A percentile compares a stretch with the other conserved stretches of the same genome.
Conservation (phyloP, 176 grass and related monocot species). For the Avena eriantha region DNA sequence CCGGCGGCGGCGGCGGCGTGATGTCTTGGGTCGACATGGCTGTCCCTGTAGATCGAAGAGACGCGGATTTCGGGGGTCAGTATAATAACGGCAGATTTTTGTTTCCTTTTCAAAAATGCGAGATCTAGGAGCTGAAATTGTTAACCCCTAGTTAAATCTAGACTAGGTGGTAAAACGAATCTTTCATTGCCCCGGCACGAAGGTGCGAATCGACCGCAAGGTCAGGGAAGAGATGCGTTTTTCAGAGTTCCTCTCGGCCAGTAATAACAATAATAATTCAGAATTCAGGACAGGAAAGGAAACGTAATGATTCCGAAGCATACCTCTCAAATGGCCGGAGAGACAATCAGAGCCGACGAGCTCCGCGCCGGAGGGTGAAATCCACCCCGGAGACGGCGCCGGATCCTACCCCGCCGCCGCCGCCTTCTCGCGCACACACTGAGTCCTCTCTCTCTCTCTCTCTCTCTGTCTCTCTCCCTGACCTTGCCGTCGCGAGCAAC, state of each 20-base stretch:
- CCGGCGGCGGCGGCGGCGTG: neutral
- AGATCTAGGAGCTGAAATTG: slow-evolving; percentile 18
- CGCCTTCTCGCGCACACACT: neutral
- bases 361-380: neutral
- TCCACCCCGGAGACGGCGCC: neutral
- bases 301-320: neutral
- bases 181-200: neutral
- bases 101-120: neutral
- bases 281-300: neutral
- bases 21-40: slow-evolving; percentile 14
- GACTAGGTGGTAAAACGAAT: neutral
- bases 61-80: neutral
- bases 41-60: slow-evolving; percentile 11
- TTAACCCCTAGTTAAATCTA: neutral
- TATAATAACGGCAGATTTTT: neutral
- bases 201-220: neutral
- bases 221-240: neutral
- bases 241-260: neutral
- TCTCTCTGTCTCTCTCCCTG: neutral
- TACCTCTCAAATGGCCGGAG: slow-evolving; percentile 36
- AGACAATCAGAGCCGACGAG: neutral
- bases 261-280: neutral
- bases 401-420: neutral
- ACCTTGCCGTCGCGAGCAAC: slow-evolving; percentile 20
- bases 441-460: neutral